Base-by-base conservation (phyloP, 306 rosid species). In the Sindora glabra region DNA sequence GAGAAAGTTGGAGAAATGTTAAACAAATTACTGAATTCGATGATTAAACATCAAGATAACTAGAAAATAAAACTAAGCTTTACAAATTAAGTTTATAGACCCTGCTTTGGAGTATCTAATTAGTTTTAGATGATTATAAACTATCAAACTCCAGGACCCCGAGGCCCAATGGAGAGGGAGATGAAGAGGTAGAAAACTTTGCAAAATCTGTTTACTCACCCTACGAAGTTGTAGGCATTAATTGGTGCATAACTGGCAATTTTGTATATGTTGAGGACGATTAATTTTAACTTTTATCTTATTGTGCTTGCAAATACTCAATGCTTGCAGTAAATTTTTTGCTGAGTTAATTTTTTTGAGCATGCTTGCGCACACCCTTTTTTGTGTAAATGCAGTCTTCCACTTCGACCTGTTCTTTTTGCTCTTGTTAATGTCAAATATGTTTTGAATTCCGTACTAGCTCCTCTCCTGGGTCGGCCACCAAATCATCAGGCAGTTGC, bases 401-500 rank as follows among this genome's bases (percentile, higher is more conserved):
- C 33, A 8, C 40, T 68, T 70, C 48, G 69, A 56, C 75, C 40
- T 52, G 15, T 51, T 65, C 21, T 38, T 24, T 39, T 60, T 65
- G 66, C 49, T 51, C 61, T 58, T 69, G 11, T 74, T 77, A 19
- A 86, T 88, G 96, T 79, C 7, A 5, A 58, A 7, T 84, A 56
- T 63, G 70, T 86, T 60, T 56, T 72, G 39, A 27, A 86, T 53
- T 66, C 86, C 17, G 71, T 84, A 41, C 85, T 88, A 22, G 96
- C 84, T 61, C 90, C 96, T 33, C 44, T 23, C 6, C 21, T 89
- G 76, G 99, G 96, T 29, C 60, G 65, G 57, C 67, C 34, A 32
- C 26, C 32, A n/a, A 80, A 73, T 63, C 79, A 77, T 62, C 68
- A 80, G 80, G 89, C 82, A 53, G 99, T 94, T 46, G 74, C 75